Base-by-base conservation (phyloP, 2,329 filamentous ascomycete species). In the Fonsecaea monophora region DNA sequence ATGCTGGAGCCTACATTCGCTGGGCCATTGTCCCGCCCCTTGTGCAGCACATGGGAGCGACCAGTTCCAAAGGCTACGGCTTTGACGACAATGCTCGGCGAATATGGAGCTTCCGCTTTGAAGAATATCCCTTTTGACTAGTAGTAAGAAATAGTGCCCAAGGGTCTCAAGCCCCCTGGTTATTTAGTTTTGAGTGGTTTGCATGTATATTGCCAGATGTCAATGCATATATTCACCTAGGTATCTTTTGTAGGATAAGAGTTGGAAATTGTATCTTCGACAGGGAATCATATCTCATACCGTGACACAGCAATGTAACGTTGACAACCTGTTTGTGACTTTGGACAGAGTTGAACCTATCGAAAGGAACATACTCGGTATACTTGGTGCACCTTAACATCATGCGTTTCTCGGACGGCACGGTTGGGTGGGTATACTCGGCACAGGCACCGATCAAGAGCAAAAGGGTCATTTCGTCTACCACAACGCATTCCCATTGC, bases 41-140 rank as follows among this genome's bases (percentile, higher is more conserved):
- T 2, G 68, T 83, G 34, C 81, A 83, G 71, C 81, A 83, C 70
- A 72, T 82, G 18, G 81, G 81, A 3, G 68, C 76, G 38, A 77
- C 74, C 69, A 82, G 77, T 59, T 77, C 75, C 5, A 81, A 80
- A 68, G 72, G 62, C 3, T 65, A 60, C 50, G 56, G 62, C 2
- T 65, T 65, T 60, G 62, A 65, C 30, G 62, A 60, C 18, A 60
- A 54, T 55, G 62, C 56, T 21, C 34, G 50, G 13, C 18, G 34
- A 38, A 60, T 60, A 53, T 60, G 62, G 64, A 62, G 40, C 15
- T 62, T 62, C 60, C 59, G 53, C 50, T 58, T 50, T 12, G 53
- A 58, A 56, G 58, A 48, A 53, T 53, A 59, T 59, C 37, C 37
- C 37, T 37, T 45, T 30, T n/a, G 25, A 42, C 56, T 45, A 57